Percentiles rank a stretch among this genome's conserved stretches.
Conservation (phyloP, 257 asterid genomes). For the Osmanthus fragrans region DNA sequence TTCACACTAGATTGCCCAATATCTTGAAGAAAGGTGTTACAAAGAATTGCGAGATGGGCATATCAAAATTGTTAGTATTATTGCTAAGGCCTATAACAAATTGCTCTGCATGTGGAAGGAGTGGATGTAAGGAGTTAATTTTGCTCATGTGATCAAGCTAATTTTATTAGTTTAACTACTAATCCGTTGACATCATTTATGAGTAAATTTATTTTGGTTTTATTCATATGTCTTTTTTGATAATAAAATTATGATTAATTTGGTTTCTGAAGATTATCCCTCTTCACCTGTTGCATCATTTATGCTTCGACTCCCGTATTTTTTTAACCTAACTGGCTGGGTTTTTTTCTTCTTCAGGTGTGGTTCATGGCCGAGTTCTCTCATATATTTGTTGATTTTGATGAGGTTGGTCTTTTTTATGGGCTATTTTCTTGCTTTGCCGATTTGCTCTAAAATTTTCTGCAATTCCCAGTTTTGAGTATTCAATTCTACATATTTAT, state of each 20-base stretch:
- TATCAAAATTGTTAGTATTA: too few relatives aligned
- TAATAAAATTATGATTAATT: constrained; percentile 10
- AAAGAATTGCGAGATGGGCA: constrained; percentile 87
- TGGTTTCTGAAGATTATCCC: neutral
- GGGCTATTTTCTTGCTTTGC: neutral
- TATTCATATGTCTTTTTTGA: too few relatives aligned
- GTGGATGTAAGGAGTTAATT: too few relatives aligned
- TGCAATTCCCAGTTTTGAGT: constrained; percentile 4
- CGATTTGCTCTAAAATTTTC: neutral
- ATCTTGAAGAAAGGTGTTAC: constrained; percentile 91
- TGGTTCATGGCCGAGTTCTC: constrained; percentile 95
- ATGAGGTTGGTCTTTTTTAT: constrained; percentile 56
- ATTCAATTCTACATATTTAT: neutral
- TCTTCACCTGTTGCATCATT: neutral
- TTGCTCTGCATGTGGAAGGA: too few relatives aligned
- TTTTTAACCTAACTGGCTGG: neutral
- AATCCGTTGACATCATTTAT: too few relatives aligned
- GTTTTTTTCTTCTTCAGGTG: constrained; percentile 55
- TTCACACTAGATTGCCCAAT: constrained; percentile 66
- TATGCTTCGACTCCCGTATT: neutral
- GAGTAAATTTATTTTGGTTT: too few relatives aligned
- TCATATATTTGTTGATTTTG: constrained; percentile 72
- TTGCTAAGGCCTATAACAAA: too few relatives aligned
- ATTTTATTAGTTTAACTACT: too few relatives aligned
- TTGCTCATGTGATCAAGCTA: too few relatives aligned